phyloP scores from a whole-genome alignment of 305 asterid genomes.

The Solanum hybrid region DNA sequence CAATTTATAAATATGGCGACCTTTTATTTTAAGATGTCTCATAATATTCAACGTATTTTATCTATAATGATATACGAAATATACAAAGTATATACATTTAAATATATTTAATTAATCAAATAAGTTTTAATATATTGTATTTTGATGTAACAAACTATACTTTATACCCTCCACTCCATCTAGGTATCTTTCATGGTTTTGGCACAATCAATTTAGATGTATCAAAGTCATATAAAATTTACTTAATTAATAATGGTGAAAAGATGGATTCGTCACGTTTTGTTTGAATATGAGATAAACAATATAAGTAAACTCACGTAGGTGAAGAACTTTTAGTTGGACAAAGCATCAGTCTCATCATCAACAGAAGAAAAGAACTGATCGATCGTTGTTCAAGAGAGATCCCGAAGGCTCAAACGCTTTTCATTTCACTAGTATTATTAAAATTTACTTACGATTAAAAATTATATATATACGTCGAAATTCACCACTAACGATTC shows the following conservation, averaged over 20 bases:
- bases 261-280: not conserved
- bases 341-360: no score
- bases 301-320: not conserved
- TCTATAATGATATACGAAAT: not conserved
- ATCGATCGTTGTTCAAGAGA: rapidly evolving
- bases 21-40: not conserved
- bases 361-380: no score
- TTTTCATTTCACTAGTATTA: not conserved
- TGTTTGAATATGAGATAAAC: not conserved
- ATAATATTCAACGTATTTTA: not conserved
- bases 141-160: not conserved
- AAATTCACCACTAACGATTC: not conserved
- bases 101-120: not conserved
- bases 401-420: no score
- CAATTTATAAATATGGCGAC: not conserved
- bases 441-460: not conserved
- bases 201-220: not conserved
- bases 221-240: not conserved
- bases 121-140: not conserved
- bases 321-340: not conserved
- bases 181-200: not conserved
- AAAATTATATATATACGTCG: not conserved
- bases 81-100: not conserved
- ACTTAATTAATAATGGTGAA: not conserved
- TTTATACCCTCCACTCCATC: not conserved